Evolutionary conservation across 768 basidiomycete species (phyloP), one percentile per base, ranked within the genome.

Genomic region (Agrocybe praecox): DNA sequence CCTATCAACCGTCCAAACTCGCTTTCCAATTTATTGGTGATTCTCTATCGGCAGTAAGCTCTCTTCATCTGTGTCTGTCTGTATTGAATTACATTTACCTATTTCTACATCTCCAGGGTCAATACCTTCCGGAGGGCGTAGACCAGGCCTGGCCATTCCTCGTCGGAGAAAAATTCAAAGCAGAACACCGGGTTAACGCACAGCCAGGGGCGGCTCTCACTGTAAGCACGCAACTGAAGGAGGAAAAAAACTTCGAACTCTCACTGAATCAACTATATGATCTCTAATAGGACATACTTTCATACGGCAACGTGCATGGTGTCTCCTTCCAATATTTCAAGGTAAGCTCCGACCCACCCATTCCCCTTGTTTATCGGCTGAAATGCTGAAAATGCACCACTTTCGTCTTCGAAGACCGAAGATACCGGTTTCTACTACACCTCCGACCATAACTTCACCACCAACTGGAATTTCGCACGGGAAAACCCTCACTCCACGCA

Each of bases 1-100:
- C 77, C 1, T 84, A 83, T 60, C 67, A 61, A 7, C 80, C 80
- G 0, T 77, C 77, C 3, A 70, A 71, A 34, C 65, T 84, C 10
- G 66, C 70, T 1, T 83, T 85, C 58, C 81, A 83, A 59, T 83
- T 84, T 62, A 82, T 86, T 43, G 83, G 84, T 0, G 83, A 85
- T 62, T 84, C 83, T 2, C 65, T 84, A 6, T 83, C 83, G 15
- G 79, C 83, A 44, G 82, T 83, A 62, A 52, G 74, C 68, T 10
- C 34, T 42, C 17, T n/a, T 45, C 11, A 5, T 29, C 26, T 29
- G 4, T 29, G 9, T 17, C 9, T 19, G 34, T 6, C 36, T n/a
- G 2, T 5, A 33, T 34, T 7, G 12, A n/a, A 9, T 0, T 24
- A 19, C n/a, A 22, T n/a, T 10, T 12, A 40, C 21, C 22, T n/a